phyloP scores from a whole-genome alignment of 805 yeast species.

The Lachancea thermotolerans region DNA sequence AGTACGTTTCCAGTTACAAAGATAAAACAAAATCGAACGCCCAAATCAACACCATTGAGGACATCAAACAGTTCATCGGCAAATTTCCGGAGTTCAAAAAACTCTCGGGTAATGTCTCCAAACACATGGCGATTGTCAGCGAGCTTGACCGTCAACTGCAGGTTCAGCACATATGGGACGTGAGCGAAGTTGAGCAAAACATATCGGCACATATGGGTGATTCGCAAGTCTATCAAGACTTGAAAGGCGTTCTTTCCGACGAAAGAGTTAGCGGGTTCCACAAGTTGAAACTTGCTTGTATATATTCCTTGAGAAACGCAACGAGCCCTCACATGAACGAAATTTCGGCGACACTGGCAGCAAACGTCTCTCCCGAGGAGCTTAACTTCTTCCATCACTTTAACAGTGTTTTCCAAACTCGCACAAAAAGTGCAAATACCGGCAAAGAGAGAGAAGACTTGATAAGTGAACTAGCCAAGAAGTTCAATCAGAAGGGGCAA shows the following conservation, averaged over 20 bases:
- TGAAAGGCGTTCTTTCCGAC: slow-evolving; percentile 48
- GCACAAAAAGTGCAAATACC: slow-evolving; percentile 1
- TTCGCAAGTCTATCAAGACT: slow-evolving; percentile 45
- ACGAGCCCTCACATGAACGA: slow-evolving; percentile 45
- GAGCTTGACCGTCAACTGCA: slow-evolving; percentile 77
- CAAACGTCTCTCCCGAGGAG: slow-evolving; percentile 34
- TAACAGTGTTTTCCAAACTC: slow-evolving; percentile 27
- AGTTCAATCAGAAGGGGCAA: slow-evolving; percentile 33
- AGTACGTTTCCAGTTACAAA: slow-evolving; percentile 77
- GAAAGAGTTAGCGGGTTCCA: slow-evolving; percentile 42
- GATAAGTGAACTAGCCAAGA: slow-evolving; percentile 29
- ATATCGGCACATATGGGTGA: slow-evolving; percentile 62
- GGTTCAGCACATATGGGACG: slow-evolving; percentile 61
- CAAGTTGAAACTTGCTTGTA: slow-evolving; percentile 64
- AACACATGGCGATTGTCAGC: slow-evolving; percentile 84
- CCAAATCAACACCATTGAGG: slow-evolving; percentile 71
- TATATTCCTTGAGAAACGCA: slow-evolving; percentile 72
- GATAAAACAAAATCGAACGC: slow-evolving; percentile 63
- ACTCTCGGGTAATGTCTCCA: slow-evolving; percentile 78
- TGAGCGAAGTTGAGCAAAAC: slow-evolving; percentile 86
- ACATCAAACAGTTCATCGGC: slow-evolving; percentile 85
- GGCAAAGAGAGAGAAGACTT: slow-evolving; percentile 24
- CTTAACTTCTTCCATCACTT: slow-evolving; percentile 41
- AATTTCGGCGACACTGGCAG: slow-evolving; percentile 36
- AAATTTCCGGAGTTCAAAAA: slow-evolving; percentile 92